Evolutionary conservation across 345 rosid species (phyloP), one percentile per base, ranked within the genome.

Genomic region (Gossypium bickii): DNA sequence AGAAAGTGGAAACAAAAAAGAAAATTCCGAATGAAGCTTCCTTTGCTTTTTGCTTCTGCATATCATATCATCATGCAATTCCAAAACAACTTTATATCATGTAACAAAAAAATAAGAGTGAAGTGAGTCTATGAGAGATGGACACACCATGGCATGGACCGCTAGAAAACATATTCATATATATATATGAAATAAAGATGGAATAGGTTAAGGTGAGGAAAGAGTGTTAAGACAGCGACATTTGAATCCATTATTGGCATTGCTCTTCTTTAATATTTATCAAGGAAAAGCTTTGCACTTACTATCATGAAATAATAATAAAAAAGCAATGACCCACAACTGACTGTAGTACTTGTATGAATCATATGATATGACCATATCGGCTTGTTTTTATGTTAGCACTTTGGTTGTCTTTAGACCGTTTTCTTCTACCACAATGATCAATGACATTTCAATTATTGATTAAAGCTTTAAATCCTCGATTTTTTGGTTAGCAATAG

Each of bases 1-100:
- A 45, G 13, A 7, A 22, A 4, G 47, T 5, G 71, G 55, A 67
- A 67, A 56, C 11, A 2, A 56, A 2, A 56, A 22, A 11, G 27
- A 11, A 24, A 67, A 47, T 47, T 68, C 43, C 3, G 22, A 48
- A 22, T 68, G 58, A 68, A 68, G 72, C 16, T 48, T 68, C 72
- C 72, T 68, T 68, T 15, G 43, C 43, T 57, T 68, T 25, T 68
- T 48, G 56, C 43, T 47, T 67, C 22, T 3, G 6, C 71, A 24
- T 24, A 9, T 24, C 71, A 48, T 13, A 52, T 67, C 71, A 51
- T 47, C 72, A 68, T 48, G 72, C 34, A 68, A 11, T 48, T 68
- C 57, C 72, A 48, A 34, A 68, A 48, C 5, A 48, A 68, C 72
- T 16, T 68, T 48, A 18, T 48, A 47, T 48, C 72, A 48, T 6